Evolutionary conservation across 768 basidiomycete genomes (phyloP).

Genomic region (Clitopilus hobsonii): DNA sequence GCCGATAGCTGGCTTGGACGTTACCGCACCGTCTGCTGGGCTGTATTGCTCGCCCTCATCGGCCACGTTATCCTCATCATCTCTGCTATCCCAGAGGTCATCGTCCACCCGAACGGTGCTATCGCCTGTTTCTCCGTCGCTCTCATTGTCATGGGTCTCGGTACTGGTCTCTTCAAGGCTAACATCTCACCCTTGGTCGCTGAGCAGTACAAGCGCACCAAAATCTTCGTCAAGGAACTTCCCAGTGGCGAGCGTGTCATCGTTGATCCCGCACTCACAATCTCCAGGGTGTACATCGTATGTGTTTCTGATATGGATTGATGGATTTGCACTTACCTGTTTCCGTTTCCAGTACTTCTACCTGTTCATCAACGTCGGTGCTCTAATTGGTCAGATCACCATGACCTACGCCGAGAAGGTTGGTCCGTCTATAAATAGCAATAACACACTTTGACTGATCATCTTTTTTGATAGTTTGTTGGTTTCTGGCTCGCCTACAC

Average conservation of each 20-base stretch:
- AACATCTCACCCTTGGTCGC: constrained; percentile 77
- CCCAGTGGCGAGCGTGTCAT: constrained; percentile 65
- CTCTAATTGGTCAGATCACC: constrained; percentile 60
- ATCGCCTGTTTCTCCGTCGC: constrained; percentile 52
- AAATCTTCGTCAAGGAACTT: constrained; percentile 45
- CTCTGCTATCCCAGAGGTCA: constrained; percentile 62
- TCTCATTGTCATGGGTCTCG: constrained; percentile 55
- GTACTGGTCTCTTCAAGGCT: constrained; percentile 68
- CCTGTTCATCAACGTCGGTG: constrained; percentile 70
- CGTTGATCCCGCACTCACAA: constrained; percentile 67
- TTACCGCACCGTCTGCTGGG: constrained; percentile 67
- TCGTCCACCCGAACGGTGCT: constrained; percentile 41
- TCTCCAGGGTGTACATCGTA: constrained; percentile 72
- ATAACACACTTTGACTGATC: background rate
- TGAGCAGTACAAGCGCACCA: constrained; percentile 62
- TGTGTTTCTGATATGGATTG: constrained; percentile 14
- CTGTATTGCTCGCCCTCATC: constrained; percentile 52
- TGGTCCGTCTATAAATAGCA: background rate
- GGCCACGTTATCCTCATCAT: constrained; percentile 66
- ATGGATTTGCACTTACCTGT: background rate
- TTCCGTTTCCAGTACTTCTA: constrained; percentile 49
- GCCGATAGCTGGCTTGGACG: constrained; percentile 72
- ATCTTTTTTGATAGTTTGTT: constrained; percentile 36
- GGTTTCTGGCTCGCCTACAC: constrained; percentile 66
- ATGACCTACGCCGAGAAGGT: constrained; percentile 70